Conservation (phyloP, 2,329 filamentous ascomycete species). For the Xylariales sp. region DNA sequence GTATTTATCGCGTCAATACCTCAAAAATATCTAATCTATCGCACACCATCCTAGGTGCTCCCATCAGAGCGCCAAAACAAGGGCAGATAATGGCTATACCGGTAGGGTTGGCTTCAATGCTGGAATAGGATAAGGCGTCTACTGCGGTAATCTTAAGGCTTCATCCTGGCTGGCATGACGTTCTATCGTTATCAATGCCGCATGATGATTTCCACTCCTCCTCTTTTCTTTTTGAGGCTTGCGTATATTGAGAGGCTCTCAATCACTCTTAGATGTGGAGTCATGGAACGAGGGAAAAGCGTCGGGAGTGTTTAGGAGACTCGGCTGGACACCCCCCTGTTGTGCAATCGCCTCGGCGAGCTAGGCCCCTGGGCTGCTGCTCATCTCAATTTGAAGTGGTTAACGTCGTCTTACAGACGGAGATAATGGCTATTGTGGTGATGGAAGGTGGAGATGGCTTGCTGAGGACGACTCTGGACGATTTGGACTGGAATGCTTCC, state of each 20-base stretch:
- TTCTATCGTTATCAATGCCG: conserved; percentile 46
- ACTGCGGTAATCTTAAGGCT: conserved; percentile 39
- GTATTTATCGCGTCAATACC: conserved; percentile 25
- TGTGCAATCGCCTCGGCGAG: conserved; percentile 44
- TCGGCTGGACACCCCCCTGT: conserved; percentile 42
- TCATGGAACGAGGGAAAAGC: conserved; percentile 37
- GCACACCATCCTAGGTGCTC: conserved; percentile 16
- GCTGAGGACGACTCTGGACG: conserved; percentile 38
- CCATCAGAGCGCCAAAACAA: conserved; percentile 10
- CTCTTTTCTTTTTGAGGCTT: conserved; percentile 43
- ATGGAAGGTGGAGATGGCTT: conserved; percentile 45
- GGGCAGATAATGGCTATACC: conserved; percentile 14
- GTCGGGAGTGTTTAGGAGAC: conserved; percentile 39
- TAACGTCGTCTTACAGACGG: conserved; percentile 47
- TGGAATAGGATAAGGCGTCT: conserved; percentile 41
- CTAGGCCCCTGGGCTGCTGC: conserved; percentile 45
- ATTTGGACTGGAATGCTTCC: conserved; percentile 37
- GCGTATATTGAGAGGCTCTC: conserved; percentile 46
- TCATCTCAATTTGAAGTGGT: conserved; percentile 50
- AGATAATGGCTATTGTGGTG: conserved; percentile 47
- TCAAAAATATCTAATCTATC: conserved; percentile 23
- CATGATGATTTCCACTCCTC: conserved; percentile 38
- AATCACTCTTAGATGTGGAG: conserved; percentile 44
- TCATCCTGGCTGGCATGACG: conserved; percentile 45
- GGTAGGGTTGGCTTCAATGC: conserved; percentile 24